Percentiles rank a stretch among this genome's conserved stretches.
Evolutionary conservation across 2,329 filamentous ascomycete species (phyloP).

Genomic region (Pseudogymnoascus sp.): DNA sequence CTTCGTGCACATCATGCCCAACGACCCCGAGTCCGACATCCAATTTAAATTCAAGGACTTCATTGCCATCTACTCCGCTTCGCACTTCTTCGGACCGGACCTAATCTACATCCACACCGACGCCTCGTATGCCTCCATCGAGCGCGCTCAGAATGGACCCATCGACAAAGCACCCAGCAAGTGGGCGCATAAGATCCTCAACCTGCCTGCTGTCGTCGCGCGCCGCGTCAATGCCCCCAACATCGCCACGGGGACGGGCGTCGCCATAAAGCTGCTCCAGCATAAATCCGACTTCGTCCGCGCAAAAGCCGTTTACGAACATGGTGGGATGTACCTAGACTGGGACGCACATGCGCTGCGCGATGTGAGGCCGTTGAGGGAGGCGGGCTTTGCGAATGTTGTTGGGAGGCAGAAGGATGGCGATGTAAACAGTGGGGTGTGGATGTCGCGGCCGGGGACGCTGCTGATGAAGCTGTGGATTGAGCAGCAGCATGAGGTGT

Average conservation of each 20-base stretch:
- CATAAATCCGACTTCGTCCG: conserved; percentile 26
- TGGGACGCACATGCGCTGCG: conserved; percentile 23
- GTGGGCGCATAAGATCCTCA: conserved; percentile 21
- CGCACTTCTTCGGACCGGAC: conserved; percentile 17
- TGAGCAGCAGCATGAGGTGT: conserved; percentile 17
- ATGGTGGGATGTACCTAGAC: conserved; percentile 26
- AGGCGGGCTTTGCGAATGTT: conserved; percentile 21
- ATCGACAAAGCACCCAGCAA: conserved; percentile 9
- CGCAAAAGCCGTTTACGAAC: conserved; percentile 17
- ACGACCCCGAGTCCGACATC: conserved; percentile 13
- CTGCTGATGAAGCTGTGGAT: conserved; percentile 16
- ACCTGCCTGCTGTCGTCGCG: conserved; percentile 15
- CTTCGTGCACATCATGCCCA: conserved; percentile 20
- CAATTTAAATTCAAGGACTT: conserved; percentile 21
- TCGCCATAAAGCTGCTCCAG: conserved; percentile 17
- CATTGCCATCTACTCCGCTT: conserved; percentile 21
- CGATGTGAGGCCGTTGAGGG: conserved; percentile 17
- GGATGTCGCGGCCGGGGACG: conserved; percentile 9
- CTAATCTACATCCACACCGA: conserved; percentile 25
- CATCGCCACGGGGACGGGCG: conserved; percentile 9
- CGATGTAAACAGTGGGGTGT: conserved; percentile 13
- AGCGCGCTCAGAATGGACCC: conserved; percentile 9
- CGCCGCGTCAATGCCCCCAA: conserved; percentile 17
- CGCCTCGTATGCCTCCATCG: conserved; percentile 12
- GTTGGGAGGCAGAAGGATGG: conserved; percentile 18